Base-by-base conservation (phyloP, 768 basidiomycete genomes). In the Amylocystis lapponica region DNA sequence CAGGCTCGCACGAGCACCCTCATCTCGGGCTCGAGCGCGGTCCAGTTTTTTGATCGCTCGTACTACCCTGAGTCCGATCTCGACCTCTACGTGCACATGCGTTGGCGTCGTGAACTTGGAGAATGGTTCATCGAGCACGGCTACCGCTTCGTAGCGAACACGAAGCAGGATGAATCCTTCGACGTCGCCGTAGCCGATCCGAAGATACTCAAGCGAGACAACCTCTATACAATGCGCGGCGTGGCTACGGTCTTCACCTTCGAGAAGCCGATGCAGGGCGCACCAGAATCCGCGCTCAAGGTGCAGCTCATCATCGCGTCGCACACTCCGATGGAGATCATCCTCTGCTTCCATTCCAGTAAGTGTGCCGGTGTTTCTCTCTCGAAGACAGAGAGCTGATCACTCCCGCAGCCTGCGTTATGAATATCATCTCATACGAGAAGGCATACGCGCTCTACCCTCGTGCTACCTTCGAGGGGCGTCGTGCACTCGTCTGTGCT, bases 271-370 rank as follows among this genome's bases (percentile, higher is more conserved):
- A 2, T 17, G 19, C 11, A 21, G 17, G 12, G 13, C 8, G 13
- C 16, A 23, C 27, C 11, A 21, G n/a, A n/a, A n/a, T n/a, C n/a
- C n/a, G 4, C n/a, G 2, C 3, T 41, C 3, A 69, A 62, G 34
- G 53, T 75, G 0, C 74, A 76, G 47, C 49, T 76, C 21, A 66
- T 78, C 22, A 58, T 64, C 21, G 47, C 68, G 17, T 5, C 39
- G 31, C 8, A 52, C 33, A 54, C 54, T 6, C 62, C 70, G 0
- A 51, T 72, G 41, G 61, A 65, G 21, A 44, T 56, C 12, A 67
- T 77, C n/a, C 45, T 76, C 2, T 50, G 51, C 3, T 76, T 73
- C 35, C 76, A 77, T 44, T 71, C 69, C 0, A 72, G 75, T 75
- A 27, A 32, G 72, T 57, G 21, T 19, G n/a, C n/a, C n/a, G n/a